Evolutionary conservation across 441 rosid genomes (phyloP), one percentile per base, ranked within the genome.

Genomic region (Capsella rubella): DNA sequence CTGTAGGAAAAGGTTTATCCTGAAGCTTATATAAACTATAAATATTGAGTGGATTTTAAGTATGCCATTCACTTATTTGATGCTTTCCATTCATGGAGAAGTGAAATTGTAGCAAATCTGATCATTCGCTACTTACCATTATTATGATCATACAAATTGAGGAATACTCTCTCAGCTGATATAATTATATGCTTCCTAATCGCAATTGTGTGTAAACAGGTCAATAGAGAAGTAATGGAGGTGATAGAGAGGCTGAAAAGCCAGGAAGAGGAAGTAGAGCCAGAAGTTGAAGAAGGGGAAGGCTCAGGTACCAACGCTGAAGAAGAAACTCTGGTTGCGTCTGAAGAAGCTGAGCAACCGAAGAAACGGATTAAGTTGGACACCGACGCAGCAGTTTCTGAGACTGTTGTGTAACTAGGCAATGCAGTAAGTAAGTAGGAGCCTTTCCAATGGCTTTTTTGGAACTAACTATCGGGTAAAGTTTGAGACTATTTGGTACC

Each of bases 171-270:
- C 45, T 40, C 5, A 2, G 42, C 6, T 40, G 45, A 12, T 3
- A 2, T 21, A 6, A 7, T 34, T 34, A 7, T 34, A 1, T 6
- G 37, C 9, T 34, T 34, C 37, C 37, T 6, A 34, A 34, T 34
- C 8, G 37, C 37, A 34, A 34, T 34, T 6, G 11, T 52, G 29
- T 50, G 15, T 52, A 2, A 45, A 58, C 84, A 90, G 92, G 91
- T 90, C 28, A 90, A 89, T 40, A 68, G 87, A 49, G 89, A 87
- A 32, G 28, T 89, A 45, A 81, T 82, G 90, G 78, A 68, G 25
- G 80, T 82, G 64, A 87, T 87, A 5, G 91, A 87, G 64, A 69
- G 82, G 8, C 83, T 87, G 14, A 79, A 82, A 65, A 43, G 58
- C 53, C 37, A 67, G 21, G 64, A 34, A 3, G 71, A 63, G 66